Base-by-base conservation (phyloP, 164 flowering plant genomes). In the Protea cynaroides region DNA sequence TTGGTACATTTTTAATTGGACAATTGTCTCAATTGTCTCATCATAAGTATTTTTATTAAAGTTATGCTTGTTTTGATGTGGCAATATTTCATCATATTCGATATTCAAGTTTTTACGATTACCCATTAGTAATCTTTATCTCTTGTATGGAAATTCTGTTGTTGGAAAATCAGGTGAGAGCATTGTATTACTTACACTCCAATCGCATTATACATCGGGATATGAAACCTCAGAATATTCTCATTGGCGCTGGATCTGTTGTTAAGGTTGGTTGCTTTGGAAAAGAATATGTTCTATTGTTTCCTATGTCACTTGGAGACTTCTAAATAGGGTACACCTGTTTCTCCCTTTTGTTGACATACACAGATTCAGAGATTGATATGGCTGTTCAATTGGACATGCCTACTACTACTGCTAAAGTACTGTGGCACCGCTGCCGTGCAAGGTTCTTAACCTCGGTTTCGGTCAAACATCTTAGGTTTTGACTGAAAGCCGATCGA, bases 211-310 rank as follows among this genome's bases (percentile, higher is more conserved):
- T 94, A 58, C 99, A 94, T 75, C 96, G 99, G 25, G 99, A 94
- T 66, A 91, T 94, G 99, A 94, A 94, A 78, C 99, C 99, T 19
- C 99, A 94, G 58, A 94, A 94, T 79, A 94, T 94, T 68, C 89
- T 94, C 25, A 94, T 94, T 64, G 89, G 96, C 59, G 85, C 97
- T 61, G 96, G 96, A 15, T 86, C 92, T 58, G 68, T 89, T 68
- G 90, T 94, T 40, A 94, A 91, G 50, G 1, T 15, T 59, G 49
- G 46, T 12, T 3, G 46, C 13, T 40, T 40, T 8, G 46, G 10
- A 40, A 40, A 40, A 40, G 13, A 40, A 40, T 40, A 10, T 40
- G 1, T 40, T 12, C 14, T 40, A 40, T 40, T 40, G 46, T 40
- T 40, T 40, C 34, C 34, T 29, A 29, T 29, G 2, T 40, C 8